Percentiles rank a stretch among this genome's conserved stretches.
phyloP scores from a whole-genome alignment of 495 filamentous ascomycete species.

The Aspergillus baeticus region DNA sequence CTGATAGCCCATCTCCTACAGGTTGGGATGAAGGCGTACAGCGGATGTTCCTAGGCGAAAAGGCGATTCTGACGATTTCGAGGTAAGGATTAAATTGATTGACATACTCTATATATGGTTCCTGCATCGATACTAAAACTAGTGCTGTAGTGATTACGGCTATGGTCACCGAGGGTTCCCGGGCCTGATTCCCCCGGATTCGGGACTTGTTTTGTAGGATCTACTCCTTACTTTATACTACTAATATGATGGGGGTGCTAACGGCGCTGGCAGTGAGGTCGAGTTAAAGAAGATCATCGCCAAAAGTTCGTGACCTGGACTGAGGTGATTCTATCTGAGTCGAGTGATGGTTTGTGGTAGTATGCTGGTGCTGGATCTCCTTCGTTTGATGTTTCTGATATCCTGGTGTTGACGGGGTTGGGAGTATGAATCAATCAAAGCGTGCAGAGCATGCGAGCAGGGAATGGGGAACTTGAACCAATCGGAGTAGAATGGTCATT shows the following conservation, averaged over 20 bases:
- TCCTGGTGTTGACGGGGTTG: too few relatives aligned
- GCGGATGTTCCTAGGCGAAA: slow-evolving; percentile 3
- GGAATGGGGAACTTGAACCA: too few relatives aligned
- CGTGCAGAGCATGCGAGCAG: too few relatives aligned
- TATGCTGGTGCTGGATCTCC: too few relatives aligned
- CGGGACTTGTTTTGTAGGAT: slow-evolving; percentile 3
- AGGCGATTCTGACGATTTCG: slow-evolving; percentile 5
- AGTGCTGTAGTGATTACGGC: neutral
- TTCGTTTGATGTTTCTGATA: too few relatives aligned
- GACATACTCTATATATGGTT: too few relatives aligned
- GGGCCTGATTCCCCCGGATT: slow-evolving; percentile 2
- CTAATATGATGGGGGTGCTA: neutral
- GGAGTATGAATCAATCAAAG: too few relatives aligned
- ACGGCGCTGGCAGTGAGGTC: neutral
- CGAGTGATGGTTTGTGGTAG: too few relatives aligned
- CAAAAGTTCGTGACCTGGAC: neutral
- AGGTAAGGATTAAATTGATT: neutral
- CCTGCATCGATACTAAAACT: too few relatives aligned
- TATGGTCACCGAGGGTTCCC: slow-evolving; percentile 1
- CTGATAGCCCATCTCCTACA: neutral
- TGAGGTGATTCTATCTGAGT: neutral
- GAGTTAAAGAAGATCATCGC: slow-evolving; percentile 1
- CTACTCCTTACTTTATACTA: neutral
- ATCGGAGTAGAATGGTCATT: too few relatives aligned
- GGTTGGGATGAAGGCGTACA: slow-evolving; percentile 7